A percentile compares a stretch with the other conserved stretches of the same genome.
phyloP scores from a whole-genome alignment of 805 yeast species.

The Metschnikowia hibisci region DNA sequence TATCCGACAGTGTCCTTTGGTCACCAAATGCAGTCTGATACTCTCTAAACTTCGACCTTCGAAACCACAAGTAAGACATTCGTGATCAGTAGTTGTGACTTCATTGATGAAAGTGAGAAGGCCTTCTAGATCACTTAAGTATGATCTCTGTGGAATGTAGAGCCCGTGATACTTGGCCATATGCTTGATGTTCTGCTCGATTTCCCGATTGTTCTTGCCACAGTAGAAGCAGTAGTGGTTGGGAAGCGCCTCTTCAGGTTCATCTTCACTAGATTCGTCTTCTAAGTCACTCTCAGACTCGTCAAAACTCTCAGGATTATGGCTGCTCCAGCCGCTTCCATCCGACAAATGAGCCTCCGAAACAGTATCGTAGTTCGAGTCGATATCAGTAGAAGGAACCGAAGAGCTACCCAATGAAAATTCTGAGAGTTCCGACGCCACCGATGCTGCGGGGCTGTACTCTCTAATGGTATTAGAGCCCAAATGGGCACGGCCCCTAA shows the following conservation, averaged over 20 bases:
- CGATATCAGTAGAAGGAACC: slow-evolving; percentile 16
- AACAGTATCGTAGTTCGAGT: slow-evolving; percentile 41
- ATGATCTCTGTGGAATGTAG: slow-evolving; percentile 42
- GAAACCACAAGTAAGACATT: slow-evolving; percentile 44
- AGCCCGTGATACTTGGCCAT: slow-evolving; percentile 45
- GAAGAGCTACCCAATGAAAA: slow-evolving; percentile 49
- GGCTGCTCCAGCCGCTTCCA: slow-evolving; percentile 18
- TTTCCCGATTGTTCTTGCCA: slow-evolving; percentile 47
- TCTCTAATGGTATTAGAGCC: slow-evolving; percentile 30
- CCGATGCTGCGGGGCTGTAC: slow-evolving; percentile 51
- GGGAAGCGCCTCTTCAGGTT: slow-evolving; percentile 38
- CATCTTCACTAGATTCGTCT: slow-evolving; percentile 28
- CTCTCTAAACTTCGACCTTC: slow-evolving; percentile 39
- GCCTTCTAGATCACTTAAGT: slow-evolving; percentile 35
- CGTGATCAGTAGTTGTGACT: slow-evolving; percentile 36
- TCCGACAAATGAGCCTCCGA: slow-evolving; percentile 45
- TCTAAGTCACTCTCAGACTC: slow-evolving; percentile 25
- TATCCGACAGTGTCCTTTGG: slow-evolving; percentile 44
- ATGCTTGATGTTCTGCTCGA: slow-evolving; percentile 49
- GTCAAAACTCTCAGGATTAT: slow-evolving; percentile 15
- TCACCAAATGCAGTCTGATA: slow-evolving; percentile 39
- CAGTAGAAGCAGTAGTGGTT: slow-evolving; percentile 54
- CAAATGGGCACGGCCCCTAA: slow-evolving; percentile 15
- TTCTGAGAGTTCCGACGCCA: slow-evolving; percentile 50
- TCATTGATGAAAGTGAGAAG: slow-evolving; percentile 37